phyloP scores from a whole-genome alignment of 805 yeast genomes.

The Metschnikowia bowlesiae region DNA sequence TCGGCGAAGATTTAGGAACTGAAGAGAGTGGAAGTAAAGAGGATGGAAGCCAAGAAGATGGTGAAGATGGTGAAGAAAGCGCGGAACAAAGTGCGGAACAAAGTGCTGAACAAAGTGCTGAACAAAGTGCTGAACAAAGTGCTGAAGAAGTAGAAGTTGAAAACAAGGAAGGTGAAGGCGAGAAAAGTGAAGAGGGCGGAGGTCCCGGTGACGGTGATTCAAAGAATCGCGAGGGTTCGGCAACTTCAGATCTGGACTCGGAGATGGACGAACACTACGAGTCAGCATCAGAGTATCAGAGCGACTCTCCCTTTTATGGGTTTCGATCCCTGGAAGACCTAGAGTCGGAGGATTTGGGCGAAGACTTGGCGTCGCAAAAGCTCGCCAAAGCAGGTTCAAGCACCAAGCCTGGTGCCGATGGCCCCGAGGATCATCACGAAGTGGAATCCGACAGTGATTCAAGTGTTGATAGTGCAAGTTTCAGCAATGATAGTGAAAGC shows the following conservation, averaged over 20 bases:
- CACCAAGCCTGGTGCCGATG: neutral
- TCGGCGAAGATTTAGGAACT: neutral
- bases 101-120: no score
- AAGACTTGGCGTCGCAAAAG: neutral
- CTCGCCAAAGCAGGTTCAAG: no score
- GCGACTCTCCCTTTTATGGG: constrained; percentile 14
- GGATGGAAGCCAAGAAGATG: neutral
- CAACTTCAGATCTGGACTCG: neutral
- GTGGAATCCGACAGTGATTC: constrained; percentile 1
- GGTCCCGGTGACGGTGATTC: no score
- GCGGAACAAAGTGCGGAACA: neutral
- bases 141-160: constrained; percentile 1
- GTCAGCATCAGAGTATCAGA: constrained; percentile 30
- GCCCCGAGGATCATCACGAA: neutral
- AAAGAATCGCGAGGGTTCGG: no score
- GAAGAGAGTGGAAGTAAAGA: neutral
- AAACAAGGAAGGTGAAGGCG: constrained; percentile 6
- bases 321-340: neutral
- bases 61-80: neutral
- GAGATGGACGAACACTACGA: constrained; percentile 25
- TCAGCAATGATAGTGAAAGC: constrained; percentile 13
- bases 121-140: neutral
- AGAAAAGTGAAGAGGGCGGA: no score
- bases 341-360: constrained; percentile 4
- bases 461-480: constrained; percentile 6